These are phyloP conservation scores for Hyphodiscus sp. DNA, from an alignment of 2,329 filamentous ascomycete species.

Conservation along the genomic window DNA sequence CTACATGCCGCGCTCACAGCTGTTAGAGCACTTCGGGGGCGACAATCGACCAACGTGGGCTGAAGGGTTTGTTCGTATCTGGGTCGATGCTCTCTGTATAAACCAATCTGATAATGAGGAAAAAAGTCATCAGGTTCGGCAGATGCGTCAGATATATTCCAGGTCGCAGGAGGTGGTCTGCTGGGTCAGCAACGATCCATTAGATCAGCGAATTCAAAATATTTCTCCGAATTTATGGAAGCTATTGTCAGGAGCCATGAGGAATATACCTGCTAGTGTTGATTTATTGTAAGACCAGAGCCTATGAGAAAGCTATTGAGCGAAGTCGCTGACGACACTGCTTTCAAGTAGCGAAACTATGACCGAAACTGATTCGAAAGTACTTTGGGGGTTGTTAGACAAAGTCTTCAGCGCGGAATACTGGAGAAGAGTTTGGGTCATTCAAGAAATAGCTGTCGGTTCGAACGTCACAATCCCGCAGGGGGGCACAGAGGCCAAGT, in stretches of 20 bases:
- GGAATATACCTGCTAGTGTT: too few species aligned
- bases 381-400: background rate
- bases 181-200: conserved; percentile 10
- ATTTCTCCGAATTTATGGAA: too few species aligned
- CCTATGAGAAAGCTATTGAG: too few species aligned
- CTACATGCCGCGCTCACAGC: too few species aligned
- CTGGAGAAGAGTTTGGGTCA: conserved; percentile 13
- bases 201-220: background rate
- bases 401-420: conserved; percentile 5
- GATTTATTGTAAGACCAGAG: too few species aligned
- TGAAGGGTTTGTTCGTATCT: background rate
- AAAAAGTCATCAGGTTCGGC: conserved; percentile 7
- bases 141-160: conserved; percentile 10
- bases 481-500: conserved; percentile 2
- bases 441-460: conserved; percentile 13
- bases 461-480: conserved; percentile 5
- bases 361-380: too few species aligned
- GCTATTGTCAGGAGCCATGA: too few species aligned
- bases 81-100: conserved; percentile 11
- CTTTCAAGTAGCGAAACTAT: too few species aligned
- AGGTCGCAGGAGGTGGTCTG: conserved; percentile 12
- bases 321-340: too few species aligned
- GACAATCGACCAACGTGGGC: background rate
- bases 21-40: too few species aligned
- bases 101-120: conserved; percentile 7